Evolutionary conservation across 139 green algal genomes (phyloP), one percentile per base, ranked within the genome.

Genomic region (Parachlorella kessleri): DNA sequence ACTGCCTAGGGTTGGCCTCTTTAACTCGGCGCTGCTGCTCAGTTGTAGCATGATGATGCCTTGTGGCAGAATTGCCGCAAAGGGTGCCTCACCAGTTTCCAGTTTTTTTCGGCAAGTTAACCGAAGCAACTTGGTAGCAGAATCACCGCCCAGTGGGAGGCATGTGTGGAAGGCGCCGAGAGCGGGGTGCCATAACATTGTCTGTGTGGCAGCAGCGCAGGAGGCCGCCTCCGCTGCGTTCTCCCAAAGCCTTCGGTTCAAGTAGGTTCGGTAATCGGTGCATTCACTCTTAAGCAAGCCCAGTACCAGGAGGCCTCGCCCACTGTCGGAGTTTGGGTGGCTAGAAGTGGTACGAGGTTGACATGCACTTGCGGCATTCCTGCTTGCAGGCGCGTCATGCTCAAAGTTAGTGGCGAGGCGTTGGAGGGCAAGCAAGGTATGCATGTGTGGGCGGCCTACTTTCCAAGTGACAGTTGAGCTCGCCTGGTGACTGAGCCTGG

Each of bases 361-460:
- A 18, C n/a, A 21, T 69, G n/a, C 63, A 69, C 63, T 10, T 69
- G 63, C 63, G 14, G n/a, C n/a, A 37, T 33, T 69, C 24, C 24
- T 69, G 63, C 63, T 69, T 32, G 63, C 63, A 93, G 86, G 63
- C 87, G 93, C 5, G 92, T 97, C 65, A 88, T 97, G 86, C 90
- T 96, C 14, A 97, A 98, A 78, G 81, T 99, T 55, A 96, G 88
- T 76, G 96, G 96, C 6, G 96, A 99, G 82, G 96, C 96, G 32
- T 86, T 99, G 59, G 83, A 94, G 73, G 96, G 96, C 69, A 79
- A 82, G 14, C 77, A 87, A 63, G 53, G 48, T 59, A 18, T n/a
- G n/a, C n/a, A n/a, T n/a, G n/a, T n/a, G n/a, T n/a, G n/a, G n/a
- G n/a, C n/a, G n/a, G n/a, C n/a, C n/a, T n/a, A n/a, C n/a, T n/a